These are phyloP conservation scores for Lactarius indigo DNA, from an alignment of 768 basidiomycete species.

Conservation along the genomic window DNA sequence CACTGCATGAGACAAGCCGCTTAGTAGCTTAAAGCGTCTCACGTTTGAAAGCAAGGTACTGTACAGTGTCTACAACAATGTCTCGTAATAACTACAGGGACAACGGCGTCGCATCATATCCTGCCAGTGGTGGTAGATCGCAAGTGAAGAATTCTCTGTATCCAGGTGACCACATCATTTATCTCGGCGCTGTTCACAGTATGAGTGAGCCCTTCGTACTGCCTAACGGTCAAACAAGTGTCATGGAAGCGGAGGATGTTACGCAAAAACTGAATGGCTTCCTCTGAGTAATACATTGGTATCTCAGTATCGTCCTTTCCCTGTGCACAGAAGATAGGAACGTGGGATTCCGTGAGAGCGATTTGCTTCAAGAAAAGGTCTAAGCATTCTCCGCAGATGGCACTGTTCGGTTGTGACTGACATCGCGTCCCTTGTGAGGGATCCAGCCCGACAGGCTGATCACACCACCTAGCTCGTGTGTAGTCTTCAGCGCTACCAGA, in stretches of 20 bases:
- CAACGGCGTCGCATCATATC: no score
- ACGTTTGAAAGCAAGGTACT: not conserved
- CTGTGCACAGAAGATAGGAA: slow-evolving; percentile 44
- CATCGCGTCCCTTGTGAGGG: slow-evolving; percentile 36
- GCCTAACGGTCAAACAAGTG: slow-evolving; percentile 27
- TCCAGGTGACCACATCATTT: slow-evolving; percentile 36
- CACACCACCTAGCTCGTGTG: slow-evolving; percentile 44
- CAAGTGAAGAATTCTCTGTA: slow-evolving; percentile 14
- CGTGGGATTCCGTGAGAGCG: slow-evolving; percentile 33
- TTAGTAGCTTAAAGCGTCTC: not conserved
- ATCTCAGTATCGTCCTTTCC: slow-evolving; percentile 39
- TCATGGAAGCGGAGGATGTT: slow-evolving; percentile 29
- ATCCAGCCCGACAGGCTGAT: slow-evolving; percentile 46
- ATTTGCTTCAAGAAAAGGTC: slow-evolving; percentile 30
- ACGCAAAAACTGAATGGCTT: slow-evolving; percentile 35
- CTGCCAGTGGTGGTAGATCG: not conserved
- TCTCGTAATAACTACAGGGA: not conserved
- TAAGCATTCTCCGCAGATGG: not conserved
- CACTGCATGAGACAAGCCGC: not conserved
- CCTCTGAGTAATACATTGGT: slow-evolving; percentile 35
- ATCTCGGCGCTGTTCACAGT: slow-evolving; percentile 36
- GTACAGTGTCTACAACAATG: not conserved
- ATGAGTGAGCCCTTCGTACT: slow-evolving; percentile 36
- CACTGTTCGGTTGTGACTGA: slow-evolving; percentile 22
- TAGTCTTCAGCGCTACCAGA: slow-evolving; percentile 38